phyloP scores from a whole-genome alignment of 2,329 filamentous ascomycete species.

The Verticillium zaregamsianum region DNA sequence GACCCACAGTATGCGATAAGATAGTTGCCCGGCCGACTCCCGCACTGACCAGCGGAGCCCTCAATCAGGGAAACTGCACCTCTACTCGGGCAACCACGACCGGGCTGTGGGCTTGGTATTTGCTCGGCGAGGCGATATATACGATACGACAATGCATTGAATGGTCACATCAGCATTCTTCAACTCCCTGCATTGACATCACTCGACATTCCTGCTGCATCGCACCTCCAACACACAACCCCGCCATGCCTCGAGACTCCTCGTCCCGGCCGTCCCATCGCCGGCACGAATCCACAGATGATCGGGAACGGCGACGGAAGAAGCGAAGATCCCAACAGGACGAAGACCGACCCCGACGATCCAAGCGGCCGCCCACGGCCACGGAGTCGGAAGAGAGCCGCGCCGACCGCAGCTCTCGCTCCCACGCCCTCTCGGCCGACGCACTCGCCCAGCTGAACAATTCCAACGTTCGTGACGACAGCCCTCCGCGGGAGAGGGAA shows the following conservation, averaged over 20 bases:
- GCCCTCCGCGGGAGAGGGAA: slow-evolving; percentile 23
- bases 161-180: slow-evolving; percentile 4
- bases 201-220: slow-evolving; percentile 19
- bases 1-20: slow-evolving; percentile 19
- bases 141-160: neutral
- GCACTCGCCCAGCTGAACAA: slow-evolving; percentile 62
- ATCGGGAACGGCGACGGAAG: slow-evolving; percentile 29
- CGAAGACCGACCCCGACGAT: slow-evolving; percentile 11
- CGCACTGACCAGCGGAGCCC: neutral
- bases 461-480: neutral
- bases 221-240: slow-evolving; percentile 25
- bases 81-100: neutral
- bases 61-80: neutral
- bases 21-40: slow-evolving; percentile 39
- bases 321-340: slow-evolving; percentile 25
- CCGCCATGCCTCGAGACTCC: slow-evolving; percentile 17
- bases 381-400: slow-evolving; percentile 25
- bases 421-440: slow-evolving; percentile 38
- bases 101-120: slow-evolving; percentile 4
- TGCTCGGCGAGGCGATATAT: slow-evolving; percentile 7
- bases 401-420: slow-evolving; percentile 18
- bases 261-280: slow-evolving; percentile 25
- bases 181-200: neutral
- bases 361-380: slow-evolving; percentile 25
- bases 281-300: slow-evolving; percentile 23